These are phyloP conservation scores for Globisporangium sylvaticum DNA, from an alignment of 352 stramenopile species.

Conservation along the genomic window DNA sequence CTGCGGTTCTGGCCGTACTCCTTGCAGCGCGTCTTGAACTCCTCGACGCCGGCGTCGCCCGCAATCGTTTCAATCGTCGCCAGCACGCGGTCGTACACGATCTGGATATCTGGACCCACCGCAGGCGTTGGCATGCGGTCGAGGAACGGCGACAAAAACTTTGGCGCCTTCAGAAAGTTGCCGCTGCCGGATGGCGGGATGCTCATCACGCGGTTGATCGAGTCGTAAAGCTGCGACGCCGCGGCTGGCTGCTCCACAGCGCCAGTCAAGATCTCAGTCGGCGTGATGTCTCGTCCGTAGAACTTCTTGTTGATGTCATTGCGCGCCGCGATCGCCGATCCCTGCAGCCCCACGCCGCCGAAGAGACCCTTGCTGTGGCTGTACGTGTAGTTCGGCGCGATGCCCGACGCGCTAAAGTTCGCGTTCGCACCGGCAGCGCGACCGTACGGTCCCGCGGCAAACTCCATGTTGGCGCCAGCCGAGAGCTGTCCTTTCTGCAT, in stretches of 20 bases:
- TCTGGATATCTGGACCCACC: conserved; percentile 72
- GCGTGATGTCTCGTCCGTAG: conserved; percentile 83
- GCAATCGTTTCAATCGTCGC: conserved; percentile 62
- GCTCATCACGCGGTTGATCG: conserved; percentile 67
- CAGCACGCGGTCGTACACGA: conserved; percentile 83
- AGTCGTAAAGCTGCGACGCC: conserved; percentile 80
- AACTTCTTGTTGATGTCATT: conserved; percentile 87
- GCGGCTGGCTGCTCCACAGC: conserved; percentile 76
- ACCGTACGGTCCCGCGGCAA: conserved; percentile 76
- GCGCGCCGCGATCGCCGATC: conserved; percentile 73
- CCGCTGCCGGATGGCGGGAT: conserved; percentile 62
- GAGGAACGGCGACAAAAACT: conserved; percentile 60
- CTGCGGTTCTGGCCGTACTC: conserved; percentile 82
- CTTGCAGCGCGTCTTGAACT: conserved; percentile 86
- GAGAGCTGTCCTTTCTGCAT: conserved; percentile 83
- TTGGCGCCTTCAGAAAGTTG: conserved; percentile 43
- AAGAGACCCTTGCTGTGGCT: conserved; percentile 86
- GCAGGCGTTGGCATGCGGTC: conserved; percentile 72
- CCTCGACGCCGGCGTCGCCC: conserved; percentile 52
- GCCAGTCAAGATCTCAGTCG: conserved; percentile 80
- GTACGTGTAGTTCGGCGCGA: conserved; percentile 88
- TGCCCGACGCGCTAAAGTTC: conserved; percentile 68
- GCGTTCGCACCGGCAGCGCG: conserved; percentile 71
- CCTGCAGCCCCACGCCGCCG: conserved; percentile 76
- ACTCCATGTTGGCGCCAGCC: conserved; percentile 79